Evolutionary conservation across 2,329 filamentous ascomycete species (phyloP).

Genomic region (Cytospora mali): DNA sequence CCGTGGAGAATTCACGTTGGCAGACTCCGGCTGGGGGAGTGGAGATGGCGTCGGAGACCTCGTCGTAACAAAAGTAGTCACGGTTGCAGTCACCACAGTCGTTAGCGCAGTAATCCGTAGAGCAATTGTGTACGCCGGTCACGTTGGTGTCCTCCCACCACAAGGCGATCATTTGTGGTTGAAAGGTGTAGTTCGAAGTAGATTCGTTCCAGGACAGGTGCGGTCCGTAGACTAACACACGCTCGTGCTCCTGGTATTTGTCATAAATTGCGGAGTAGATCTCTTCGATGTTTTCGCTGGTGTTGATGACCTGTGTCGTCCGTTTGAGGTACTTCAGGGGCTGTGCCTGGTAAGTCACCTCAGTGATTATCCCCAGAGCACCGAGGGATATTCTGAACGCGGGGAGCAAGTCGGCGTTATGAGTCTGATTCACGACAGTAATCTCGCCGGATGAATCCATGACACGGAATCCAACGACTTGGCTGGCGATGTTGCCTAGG

Average conservation of each 20-base stretch:
- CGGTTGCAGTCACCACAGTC: background rate
- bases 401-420: slow-evolving; percentile 1
- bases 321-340: slow-evolving; percentile 2
- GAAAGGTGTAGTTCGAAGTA: background rate
- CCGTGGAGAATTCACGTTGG: background rate
- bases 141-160: slow-evolving; percentile 5
- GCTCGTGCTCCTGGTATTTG: slow-evolving; percentile 1
- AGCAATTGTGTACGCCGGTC: background rate
- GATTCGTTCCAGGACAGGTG: background rate
- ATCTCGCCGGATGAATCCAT: slow-evolving; percentile 1
- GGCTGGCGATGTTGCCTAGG: background rate
- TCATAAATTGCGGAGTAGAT: background rate
- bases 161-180: background rate
- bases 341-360: background rate
- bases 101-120: background rate
- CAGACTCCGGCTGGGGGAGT: slow-evolving; percentile 4
- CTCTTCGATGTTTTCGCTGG: background rate
- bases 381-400: slow-evolving; percentile 2
- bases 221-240: background rate
- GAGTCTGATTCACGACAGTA: background rate
- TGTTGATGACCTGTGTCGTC: background rate
- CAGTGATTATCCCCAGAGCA: slow-evolving; percentile 1
- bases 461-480: slow-evolving; percentile 4
- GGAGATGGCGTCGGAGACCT: background rate
- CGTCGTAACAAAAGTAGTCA: slow-evolving; percentile 3